Evolutionary conservation across 495 filamentous ascomycete species (phyloP).

Genomic region (Elaphomyces granulatus): DNA sequence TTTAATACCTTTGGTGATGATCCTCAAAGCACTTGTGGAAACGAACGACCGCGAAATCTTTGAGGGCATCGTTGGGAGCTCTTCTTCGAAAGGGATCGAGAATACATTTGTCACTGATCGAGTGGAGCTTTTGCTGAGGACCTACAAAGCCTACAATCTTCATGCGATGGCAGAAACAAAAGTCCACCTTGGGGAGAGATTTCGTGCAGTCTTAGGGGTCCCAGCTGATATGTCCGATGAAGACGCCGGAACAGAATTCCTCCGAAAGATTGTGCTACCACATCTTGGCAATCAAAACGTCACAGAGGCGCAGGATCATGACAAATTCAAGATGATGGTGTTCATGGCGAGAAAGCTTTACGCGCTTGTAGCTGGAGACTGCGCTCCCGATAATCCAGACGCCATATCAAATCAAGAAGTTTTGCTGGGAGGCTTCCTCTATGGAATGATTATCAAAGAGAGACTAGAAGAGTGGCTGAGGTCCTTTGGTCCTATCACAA

Average conservation of each 20-base stretch:
- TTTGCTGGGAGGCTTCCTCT: constrained; percentile 81
- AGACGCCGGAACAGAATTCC: constrained; percentile 76
- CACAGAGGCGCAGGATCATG: constrained; percentile 62
- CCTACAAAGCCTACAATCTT: constrained; percentile 78
- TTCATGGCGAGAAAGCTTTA: constrained; percentile 97
- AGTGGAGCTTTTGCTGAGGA: constrained; percentile 79
- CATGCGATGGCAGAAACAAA: constrained; percentile 65
- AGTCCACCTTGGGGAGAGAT: constrained; percentile 74
- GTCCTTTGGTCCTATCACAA: constrained; percentile 40
- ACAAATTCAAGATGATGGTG: constrained; percentile 88
- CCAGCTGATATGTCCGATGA: constrained; percentile 68
- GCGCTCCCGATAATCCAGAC: constrained; percentile 87
- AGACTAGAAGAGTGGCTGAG: constrained; percentile 76
- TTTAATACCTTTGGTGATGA: constrained; percentile 87
- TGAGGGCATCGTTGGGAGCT: constrained; percentile 65
- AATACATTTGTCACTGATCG: constrained; percentile 94
- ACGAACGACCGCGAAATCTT: constrained; percentile 96
- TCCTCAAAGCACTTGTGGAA: constrained; percentile 85
- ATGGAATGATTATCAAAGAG: constrained; percentile 91
- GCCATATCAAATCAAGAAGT: constrained; percentile 91
- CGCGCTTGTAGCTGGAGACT: constrained; percentile 80
- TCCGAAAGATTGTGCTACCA: constrained; percentile 77
- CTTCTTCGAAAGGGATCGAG: constrained; percentile 55
- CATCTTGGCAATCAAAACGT: constrained; percentile 76
- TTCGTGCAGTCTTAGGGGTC: constrained; percentile 70